phyloP scores from a whole-genome alignment of 2,329 filamentous ascomycete species.

The Neonectria punicea region DNA sequence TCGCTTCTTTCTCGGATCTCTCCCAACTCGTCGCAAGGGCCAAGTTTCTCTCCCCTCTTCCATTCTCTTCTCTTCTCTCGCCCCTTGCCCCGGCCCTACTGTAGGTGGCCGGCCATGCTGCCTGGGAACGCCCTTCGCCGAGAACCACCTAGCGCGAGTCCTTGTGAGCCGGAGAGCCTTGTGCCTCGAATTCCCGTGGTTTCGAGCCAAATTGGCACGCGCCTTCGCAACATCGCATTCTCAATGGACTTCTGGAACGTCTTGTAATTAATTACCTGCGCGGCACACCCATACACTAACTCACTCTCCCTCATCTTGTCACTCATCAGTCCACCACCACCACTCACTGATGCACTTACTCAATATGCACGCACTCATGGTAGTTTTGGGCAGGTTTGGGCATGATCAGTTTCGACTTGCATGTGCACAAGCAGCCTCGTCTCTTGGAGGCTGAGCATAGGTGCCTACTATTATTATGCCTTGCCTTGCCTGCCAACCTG shows the following conservation, averaged over 20 bases:
- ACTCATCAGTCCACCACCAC: not conserved
- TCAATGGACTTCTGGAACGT: not conserved
- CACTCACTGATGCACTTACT: not conserved
- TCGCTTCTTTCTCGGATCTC: constrained; percentile 1
- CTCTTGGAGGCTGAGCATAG: constrained; percentile 15
- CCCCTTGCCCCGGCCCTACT: constrained; percentile 11
- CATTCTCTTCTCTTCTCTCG: constrained; percentile 19
- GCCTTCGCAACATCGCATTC: not conserved
- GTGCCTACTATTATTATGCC: not conserved
- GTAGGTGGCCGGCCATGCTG: no score
- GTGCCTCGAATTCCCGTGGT: not conserved
- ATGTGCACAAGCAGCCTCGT: constrained; percentile 2
- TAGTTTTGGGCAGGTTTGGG: not conserved
- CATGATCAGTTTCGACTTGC: not conserved
- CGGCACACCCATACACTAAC: not conserved
- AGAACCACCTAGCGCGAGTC: constrained; percentile 16
- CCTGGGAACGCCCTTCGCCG: constrained; percentile 10
- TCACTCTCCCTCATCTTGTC: not conserved
- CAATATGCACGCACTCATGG: not conserved
- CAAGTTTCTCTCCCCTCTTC: constrained; percentile 5
- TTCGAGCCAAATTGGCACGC: constrained; percentile 4
- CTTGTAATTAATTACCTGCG: not conserved
- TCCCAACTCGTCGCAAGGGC: not conserved
- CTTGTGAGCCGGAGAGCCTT: not conserved
- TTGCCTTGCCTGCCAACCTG: not conserved